Evolutionary conservation across 371 early-diverging fungal species (phyloP).

Genomic region (Blastocladiella emersonii): DNA sequence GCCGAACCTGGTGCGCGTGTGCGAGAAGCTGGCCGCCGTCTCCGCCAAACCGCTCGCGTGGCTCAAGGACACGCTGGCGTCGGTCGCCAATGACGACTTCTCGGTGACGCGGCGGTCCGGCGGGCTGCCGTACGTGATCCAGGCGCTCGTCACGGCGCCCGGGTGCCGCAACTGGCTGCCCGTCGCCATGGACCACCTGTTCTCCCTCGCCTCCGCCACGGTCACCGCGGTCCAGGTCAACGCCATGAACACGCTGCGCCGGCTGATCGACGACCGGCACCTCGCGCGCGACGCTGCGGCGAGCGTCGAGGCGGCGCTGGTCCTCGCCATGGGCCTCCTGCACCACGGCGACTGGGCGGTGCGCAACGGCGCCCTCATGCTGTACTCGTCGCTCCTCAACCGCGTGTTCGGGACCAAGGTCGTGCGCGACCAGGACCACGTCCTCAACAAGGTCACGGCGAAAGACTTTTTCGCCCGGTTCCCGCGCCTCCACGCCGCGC

Average conservation of each 20-base stretch:
- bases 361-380: constrained; percentile 84
- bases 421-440: constrained; percentile 49
- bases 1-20: constrained; percentile 56
- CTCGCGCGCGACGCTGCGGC: constrained; percentile 54
- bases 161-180: constrained; percentile 47
- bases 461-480: constrained; percentile 81
- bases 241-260: constrained; percentile 73
- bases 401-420: constrained; percentile 59
- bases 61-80: constrained; percentile 26
- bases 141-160: constrained; percentile 64
- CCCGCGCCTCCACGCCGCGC: constrained; percentile 59
- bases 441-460: constrained; percentile 64
- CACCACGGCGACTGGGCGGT: constrained; percentile 55
- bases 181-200: constrained; percentile 47
- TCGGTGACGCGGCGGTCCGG: constrained; percentile 91
- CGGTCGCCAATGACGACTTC: constrained; percentile 27
- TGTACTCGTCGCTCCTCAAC: constrained; percentile 70
- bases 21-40: constrained; percentile 31
- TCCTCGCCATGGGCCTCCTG: constrained; percentile 56
- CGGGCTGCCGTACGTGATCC: constrained; percentile 75
- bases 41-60: constrained; percentile 6
- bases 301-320: constrained; percentile 57
- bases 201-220: constrained; percentile 13
- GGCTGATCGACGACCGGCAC: constrained; percentile 65
- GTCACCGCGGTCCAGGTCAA: constrained; percentile 58